Percentiles rank a stretch among this genome's conserved stretches.
Conservation (phyloP, 768 basidiomycete genomes). For the Mycena floridula region DNA sequence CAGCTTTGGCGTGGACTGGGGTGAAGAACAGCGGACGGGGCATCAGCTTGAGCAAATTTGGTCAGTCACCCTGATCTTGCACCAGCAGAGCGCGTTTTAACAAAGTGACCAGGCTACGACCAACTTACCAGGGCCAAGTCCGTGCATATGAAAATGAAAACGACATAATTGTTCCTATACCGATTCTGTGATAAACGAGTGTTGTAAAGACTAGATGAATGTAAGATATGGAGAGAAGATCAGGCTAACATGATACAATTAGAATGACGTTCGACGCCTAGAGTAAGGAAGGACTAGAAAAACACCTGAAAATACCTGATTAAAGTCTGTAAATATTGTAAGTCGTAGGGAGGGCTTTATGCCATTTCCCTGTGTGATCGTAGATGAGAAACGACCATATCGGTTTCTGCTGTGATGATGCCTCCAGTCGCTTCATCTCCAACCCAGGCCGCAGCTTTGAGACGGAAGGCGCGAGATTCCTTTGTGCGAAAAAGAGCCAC, state of each 20-base stretch:
- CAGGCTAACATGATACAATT: not conserved
- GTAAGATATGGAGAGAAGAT: not conserved
- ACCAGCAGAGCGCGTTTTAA: not conserved
- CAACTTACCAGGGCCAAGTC: slow-evolving; percentile 78
- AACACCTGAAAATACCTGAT: too few relatives aligned
- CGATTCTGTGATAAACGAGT: not conserved
- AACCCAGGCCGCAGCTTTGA: not conserved
- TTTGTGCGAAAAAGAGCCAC: not conserved
- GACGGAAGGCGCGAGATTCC: not conserved
- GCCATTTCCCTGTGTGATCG: not conserved
- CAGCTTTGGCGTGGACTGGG: slow-evolving; percentile 91
- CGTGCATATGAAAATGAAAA: slow-evolving; percentile 72
- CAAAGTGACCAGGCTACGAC: slow-evolving; percentile 57
- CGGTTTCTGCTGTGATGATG: not conserved
- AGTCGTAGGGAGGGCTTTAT: not conserved
- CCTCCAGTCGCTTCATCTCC: not conserved
- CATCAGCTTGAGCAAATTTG: slow-evolving; percentile 84
- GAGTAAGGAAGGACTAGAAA: too few relatives aligned
- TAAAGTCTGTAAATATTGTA: too few relatives aligned
- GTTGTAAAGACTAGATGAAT: not conserved
- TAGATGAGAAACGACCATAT: not conserved
- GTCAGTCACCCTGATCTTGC: slow-evolving; percentile 45
- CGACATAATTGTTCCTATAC: not conserved
- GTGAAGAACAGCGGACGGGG: slow-evolving; percentile 92
- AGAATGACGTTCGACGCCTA: not conserved